Evolutionary conservation across 805 yeast genomes (phyloP), one percentile per base, ranked within the genome.

Genomic region (Candida michaelii): DNA sequence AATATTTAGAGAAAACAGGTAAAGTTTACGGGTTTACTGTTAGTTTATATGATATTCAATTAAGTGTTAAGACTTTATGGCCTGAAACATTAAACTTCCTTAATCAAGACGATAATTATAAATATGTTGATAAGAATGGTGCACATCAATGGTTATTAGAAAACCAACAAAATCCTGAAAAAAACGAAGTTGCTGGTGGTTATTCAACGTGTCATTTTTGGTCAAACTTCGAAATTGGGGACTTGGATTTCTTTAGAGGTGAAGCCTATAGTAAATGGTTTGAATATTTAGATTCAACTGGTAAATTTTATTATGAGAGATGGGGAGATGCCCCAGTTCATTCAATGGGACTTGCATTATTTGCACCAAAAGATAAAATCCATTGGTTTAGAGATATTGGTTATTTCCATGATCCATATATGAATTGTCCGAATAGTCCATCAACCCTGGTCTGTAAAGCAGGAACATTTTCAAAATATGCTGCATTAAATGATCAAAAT

Each of bases 291-390:
- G 96, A 88, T 44, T 47, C 70, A 3, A 62, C 81, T 1, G 93
- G 95, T 14, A 91, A 91, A 3, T 88, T 88, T 55, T 89, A 86
- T 60, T 89, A 89, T 54, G 96, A 89, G 60, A 65, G 96, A 43
- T 88, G 96, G 96, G 96, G 96, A 2, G 96, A 88, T 66, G 96
- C 95, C 0, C 96, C 96, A 0, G 93, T 88, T 1, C 93, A 87
- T 58, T 79, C 89, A 2, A 55, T 89, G 33, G 96, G 91, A 0
- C 62, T 87, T 27, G 77, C 80, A 6, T 57, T 87, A 39, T 85
- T 89, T 57, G 86, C 83, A 6, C 89, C 84, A 52, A 82, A 77
- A 51, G 59, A 68, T 7, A 72, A 76, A 41, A 73, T 89, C 27
- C 96, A 89, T 57, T 89, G 95, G 93, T 89, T 89, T 58, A 75